Evolutionary conservation across 164 flowering plant species (phyloP).

Genomic region (Liquidambar formosana): DNA sequence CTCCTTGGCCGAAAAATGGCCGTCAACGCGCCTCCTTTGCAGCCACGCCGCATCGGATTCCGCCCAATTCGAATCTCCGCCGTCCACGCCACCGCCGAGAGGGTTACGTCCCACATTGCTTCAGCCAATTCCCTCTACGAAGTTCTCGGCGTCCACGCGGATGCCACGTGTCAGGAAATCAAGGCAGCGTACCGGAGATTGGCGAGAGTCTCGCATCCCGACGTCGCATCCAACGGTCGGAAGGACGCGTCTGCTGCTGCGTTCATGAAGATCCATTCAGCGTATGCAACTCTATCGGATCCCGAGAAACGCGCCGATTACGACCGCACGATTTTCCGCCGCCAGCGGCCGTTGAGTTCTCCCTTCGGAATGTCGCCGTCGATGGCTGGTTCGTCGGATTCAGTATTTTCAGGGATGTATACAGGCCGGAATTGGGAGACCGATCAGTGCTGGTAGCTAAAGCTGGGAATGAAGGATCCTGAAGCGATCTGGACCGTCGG

Average conservation of each 20-base stretch:
- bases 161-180: conserved; percentile 62
- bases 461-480: not conserved
- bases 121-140: conserved; percentile 57
- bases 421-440: conserved; percentile 2
- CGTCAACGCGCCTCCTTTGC: not conserved
- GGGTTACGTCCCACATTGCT: conserved; percentile 2
- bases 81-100: conserved; percentile 24
- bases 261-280: not conserved
- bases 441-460: conserved; percentile 6
- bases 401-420: not conserved
- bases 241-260: too few species aligned
- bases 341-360: not conserved
- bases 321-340: not conserved
- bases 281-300: conserved; percentile 3
- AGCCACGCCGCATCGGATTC: conserved; percentile 3
- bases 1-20: conserved; percentile 3
- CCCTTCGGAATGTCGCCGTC: not conserved
- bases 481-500: too few species aligned
- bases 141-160: conserved; percentile 55
- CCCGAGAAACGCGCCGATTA: not conserved
- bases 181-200: conserved; percentile 64
- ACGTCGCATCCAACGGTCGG: conserved; percentile 33
- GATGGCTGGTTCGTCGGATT: not conserved
- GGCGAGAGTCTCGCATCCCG: conserved; percentile 70
- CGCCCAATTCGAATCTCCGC: conserved; percentile 25